phyloP scores from a whole-genome alignment of 495 filamentous ascomycete species.

The Penicillium malachiteum region DNA sequence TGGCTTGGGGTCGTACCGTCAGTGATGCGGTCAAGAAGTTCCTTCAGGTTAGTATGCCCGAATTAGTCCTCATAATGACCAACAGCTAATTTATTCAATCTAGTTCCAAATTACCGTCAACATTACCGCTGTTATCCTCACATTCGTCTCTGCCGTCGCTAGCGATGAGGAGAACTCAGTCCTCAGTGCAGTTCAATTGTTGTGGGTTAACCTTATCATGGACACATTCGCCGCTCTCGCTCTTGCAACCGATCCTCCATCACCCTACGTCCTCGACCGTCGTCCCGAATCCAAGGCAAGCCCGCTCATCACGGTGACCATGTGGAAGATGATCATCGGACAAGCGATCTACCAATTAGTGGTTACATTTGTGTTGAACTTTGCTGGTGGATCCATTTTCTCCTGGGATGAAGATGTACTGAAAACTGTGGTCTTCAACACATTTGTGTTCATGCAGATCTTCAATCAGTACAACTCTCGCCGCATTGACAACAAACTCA shows the following conservation, averaged over 20 bases:
- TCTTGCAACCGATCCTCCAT: conserved; percentile 82
- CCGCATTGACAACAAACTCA: conserved; percentile 84
- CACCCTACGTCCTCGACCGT: conserved; percentile 66
- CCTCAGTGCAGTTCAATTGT: conserved; percentile 78
- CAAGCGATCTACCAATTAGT: conserved; percentile 80
- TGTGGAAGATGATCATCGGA: conserved; percentile 95
- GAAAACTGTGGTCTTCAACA: conserved; percentile 81
- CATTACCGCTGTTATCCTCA: conserved; percentile 82
- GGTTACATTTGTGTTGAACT: conserved; percentile 77
- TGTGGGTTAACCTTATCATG: conserved; percentile 95
- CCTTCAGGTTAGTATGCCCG: conserved; percentile 40
- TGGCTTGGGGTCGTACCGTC: conserved; percentile 85
- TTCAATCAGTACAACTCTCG: conserved; percentile 82
- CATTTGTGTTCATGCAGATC: conserved; percentile 93
- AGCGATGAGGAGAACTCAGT: conserved; percentile 65
- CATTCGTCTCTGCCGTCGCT: conserved; percentile 77
- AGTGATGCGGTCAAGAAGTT: conserved; percentile 92
- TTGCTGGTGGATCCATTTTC: conserved; percentile 65
- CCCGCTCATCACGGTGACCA: conserved; percentile 72
- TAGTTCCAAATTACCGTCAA: conserved; percentile 92
- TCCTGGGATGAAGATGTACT: conserved; percentile 49
- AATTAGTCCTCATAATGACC: not conserved
- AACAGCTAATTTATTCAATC: not conserved
- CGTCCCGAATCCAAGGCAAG: conserved; percentile 75
- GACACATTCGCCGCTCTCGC: conserved; percentile 94